These are phyloP conservation scores for Fragaria nilgerrensis DNA, from an alignment of 306 rosid genomes.

Conservation along the genomic window DNA sequence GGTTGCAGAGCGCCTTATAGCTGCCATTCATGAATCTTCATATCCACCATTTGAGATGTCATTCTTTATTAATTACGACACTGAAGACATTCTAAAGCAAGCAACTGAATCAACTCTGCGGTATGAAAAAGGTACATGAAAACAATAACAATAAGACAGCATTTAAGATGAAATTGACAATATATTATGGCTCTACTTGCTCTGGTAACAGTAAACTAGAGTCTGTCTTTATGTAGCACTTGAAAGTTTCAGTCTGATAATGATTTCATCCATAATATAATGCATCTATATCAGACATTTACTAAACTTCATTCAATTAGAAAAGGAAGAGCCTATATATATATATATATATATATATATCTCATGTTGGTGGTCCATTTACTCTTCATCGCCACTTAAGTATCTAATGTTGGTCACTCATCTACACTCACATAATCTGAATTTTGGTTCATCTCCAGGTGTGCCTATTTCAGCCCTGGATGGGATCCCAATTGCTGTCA, in stretches of 20 bases:
- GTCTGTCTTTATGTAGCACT: neutral
- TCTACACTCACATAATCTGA: constrained; percentile 1
- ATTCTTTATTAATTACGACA: constrained; percentile 61
- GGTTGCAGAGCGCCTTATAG: constrained; percentile 73
- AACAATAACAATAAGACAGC: neutral
- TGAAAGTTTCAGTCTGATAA: neutral
- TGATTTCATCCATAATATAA: neutral
- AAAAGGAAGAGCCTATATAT: neutral
- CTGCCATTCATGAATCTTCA: constrained; percentile 54
- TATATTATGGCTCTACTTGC: neutral
- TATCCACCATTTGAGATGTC: constrained; percentile 62
- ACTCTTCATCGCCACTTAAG: neutral
- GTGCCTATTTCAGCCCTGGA: constrained; percentile 69
- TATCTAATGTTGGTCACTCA: neutral
- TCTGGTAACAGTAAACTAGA: neutral
- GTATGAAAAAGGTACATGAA: constrained; percentile 50
- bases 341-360: no score
- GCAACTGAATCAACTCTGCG: constrained; percentile 71
- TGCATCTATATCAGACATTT: neutral
- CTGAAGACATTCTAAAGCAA: constrained; percentile 66
- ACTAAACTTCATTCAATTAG: neutral
- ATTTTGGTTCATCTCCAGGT: constrained; percentile 43
- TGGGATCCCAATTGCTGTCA: constrained; percentile 79
- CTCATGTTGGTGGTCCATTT: neutral
- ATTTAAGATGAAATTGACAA: neutral